Evolutionary conservation across 805 yeast species (phyloP), one percentile per base, ranked within the genome.

Genomic region (Schwanniomyces occidentalis): DNA sequence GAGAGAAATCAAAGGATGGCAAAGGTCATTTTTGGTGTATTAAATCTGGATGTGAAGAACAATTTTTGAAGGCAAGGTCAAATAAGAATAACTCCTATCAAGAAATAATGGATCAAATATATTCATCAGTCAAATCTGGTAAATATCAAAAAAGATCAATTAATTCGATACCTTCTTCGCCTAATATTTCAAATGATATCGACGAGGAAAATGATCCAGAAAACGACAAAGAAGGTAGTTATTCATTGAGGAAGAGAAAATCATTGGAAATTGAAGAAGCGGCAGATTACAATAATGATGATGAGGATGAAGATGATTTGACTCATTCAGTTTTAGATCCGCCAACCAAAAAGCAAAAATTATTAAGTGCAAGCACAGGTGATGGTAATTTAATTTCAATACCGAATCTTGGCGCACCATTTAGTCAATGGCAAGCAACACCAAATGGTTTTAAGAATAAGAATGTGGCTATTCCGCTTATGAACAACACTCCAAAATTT

Each of bases 11-110:
- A 8, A 83, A 85, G 47, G 95, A 85, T 63, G 89, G 91, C 6
- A 85, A 85, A 56, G 93, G 93, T 20, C 96, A 90, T 63, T 91
- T 83, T 59, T 91, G 99, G 99, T 79, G 83, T 48, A 85, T 91
- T 33, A 85, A 82, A 42, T 68, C 76, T n/a, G 96, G 95, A 4
- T 77, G 71, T 52, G 96, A 90, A 57, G 76, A 78, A 47, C 85
- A 82, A 55, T 91, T 91, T 50, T 71, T 85, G 49, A 83, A 78
- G 51, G 80, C 75, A 4, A 76, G 78, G 50, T 65, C 71, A 37
- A 68, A 67, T 30, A 77, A 75, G 49, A 63, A 63, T 40, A 53
- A 63, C 37, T 59, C 64, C 30, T 65, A 61, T 46, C 70, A 65
- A 34, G 73, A 67, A 43, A 64, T 67, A 4, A 64, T 68, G 68